Base-by-base conservation (phyloP, 2,329 filamentous ascomycete genomes). In the Sarocladium oryzae region DNA sequence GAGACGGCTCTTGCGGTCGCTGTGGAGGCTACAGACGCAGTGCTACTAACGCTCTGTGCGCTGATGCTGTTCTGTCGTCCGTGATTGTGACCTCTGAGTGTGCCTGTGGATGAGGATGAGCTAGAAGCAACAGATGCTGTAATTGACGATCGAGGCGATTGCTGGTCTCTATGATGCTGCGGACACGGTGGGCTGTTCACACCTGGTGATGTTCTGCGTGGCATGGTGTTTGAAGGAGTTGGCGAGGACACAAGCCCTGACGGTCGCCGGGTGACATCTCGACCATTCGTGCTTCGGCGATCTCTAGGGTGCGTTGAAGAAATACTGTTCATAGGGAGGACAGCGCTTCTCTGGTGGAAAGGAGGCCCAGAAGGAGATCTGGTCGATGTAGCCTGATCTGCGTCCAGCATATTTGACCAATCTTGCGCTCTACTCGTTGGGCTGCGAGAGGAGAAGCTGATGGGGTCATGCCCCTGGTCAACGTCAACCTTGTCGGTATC, bases 1-100 rank as follows among this genome's bases (percentile, higher is more conserved):
- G 60, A 63, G 7, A 50, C 52, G 1, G 61, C 62, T 26, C 55
- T 61, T 28, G 57, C 62, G n/a, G 58, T 57, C 20, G 24, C 32
- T 11, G 50, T 56, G 15, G 61, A 62, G 2, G 54, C 20, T 1
- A 48, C 41, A 2, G 26, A 43, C 13, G 35, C 20, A 3, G 18
- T 41, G 15, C 18, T 49, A 13, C 21, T 37, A 16, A 49, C 32
- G 30, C 35, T 37, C 9, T 36, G 46, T 16, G 11, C 30, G 21
- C 30, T 26, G 30, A 37, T 36, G 20, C 46, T 49, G 46, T 23
- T 23, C 15, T 36, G 30, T 9, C 35, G 46, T 11, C 20, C n/a
- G 13, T 28, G 28, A 20, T 21, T 18, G 16, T 10, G 13, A 13
- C 23, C 48, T 50, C 16, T 54, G 51, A 10, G 45, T 24, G 24